phyloP scores from a whole-genome alignment of 345 rosid genomes.

The Populus ilicifolia region DNA sequence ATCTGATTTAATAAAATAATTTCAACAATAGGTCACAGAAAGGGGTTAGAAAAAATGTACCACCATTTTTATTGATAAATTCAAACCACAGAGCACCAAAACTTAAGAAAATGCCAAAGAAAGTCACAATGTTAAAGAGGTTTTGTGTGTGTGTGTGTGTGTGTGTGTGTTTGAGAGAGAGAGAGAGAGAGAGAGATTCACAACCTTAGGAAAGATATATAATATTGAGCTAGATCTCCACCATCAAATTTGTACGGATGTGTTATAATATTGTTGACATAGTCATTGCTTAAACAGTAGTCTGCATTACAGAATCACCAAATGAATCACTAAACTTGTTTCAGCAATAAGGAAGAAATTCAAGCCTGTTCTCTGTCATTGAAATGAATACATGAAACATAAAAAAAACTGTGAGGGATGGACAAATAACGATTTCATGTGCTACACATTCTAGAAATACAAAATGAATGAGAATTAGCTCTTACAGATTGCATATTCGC shows the following conservation, averaged over 20 bases:
- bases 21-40: background rate
- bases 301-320: slow-evolving; percentile 34
- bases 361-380: background rate
- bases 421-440: background rate
- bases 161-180: too few relatives aligned
- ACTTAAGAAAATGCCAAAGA: background rate
- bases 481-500: slow-evolving; percentile 61
- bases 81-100: background rate
- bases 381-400: too few relatives aligned
- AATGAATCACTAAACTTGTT: slow-evolving; percentile 10
- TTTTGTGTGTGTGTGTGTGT: background rate
- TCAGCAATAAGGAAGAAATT: background rate
- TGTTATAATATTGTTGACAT: slow-evolving; percentile 51
- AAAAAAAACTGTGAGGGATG: background rate
- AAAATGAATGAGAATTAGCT: slow-evolving; percentile 7
- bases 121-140: slow-evolving; percentile 4
- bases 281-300: slow-evolving; percentile 66
- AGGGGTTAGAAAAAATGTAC: background rate
- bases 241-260: slow-evolving; percentile 46
- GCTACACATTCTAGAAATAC: background rate
- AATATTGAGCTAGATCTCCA: slow-evolving; percentile 59
- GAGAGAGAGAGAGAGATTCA: slow-evolving; percentile 18
- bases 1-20: slow-evolving; percentile 37
- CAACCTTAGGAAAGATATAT: slow-evolving; percentile 60
- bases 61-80: background rate